Evolutionary conservation across 371 early-diverging fungal genomes (phyloP).

Genomic region (Mortierella sp.): DNA sequence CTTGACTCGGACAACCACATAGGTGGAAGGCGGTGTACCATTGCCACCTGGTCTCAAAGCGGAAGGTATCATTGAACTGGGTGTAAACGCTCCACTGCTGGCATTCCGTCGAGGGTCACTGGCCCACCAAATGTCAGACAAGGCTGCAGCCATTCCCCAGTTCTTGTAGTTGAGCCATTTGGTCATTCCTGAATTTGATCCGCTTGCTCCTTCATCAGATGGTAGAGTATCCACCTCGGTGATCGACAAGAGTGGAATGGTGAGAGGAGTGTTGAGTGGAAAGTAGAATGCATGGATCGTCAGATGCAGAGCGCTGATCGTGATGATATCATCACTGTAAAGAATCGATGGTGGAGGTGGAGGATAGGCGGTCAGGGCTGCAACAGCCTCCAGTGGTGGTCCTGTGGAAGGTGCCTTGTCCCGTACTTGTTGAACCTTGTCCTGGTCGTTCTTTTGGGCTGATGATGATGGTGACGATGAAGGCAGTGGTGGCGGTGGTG

Average conservation of each 20-base stretch:
- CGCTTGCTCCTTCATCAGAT: neutral
- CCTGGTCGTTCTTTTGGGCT: conserved; percentile 7
- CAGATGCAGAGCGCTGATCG: conserved; percentile 45
- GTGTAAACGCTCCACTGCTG: conserved; percentile 8
- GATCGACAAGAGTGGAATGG: conserved; percentile 45
- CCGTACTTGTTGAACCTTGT: neutral
- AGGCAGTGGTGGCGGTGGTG: too few relatives aligned
- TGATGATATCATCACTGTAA: conserved; percentile 48
- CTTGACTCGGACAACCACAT: conserved; percentile 45
- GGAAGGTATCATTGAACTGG: neutral
- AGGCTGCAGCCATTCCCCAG: conserved; percentile 22
- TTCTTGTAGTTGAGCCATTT: conserved; percentile 51
- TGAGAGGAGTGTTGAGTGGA: conserved; percentile 46
- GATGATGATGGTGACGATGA: neutral
- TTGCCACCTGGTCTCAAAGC: conserved; percentile 9
- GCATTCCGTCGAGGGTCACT: conserved; percentile 21
- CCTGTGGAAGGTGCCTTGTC: conserved; percentile 5
- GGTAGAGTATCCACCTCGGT: conserved; percentile 28
- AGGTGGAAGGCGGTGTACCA: conserved; percentile 19
- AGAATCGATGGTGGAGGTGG: conserved; percentile 49
- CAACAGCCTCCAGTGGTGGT: neutral
- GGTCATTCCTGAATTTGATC: conserved; percentile 19
- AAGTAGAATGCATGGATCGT: conserved; percentile 53
- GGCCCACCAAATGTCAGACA: conserved; percentile 51
- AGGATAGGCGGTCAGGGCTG: conserved; percentile 24